phyloP scores from a whole-genome alignment of 2,329 filamentous ascomycete genomes.

The Hortaea sp. region DNA sequence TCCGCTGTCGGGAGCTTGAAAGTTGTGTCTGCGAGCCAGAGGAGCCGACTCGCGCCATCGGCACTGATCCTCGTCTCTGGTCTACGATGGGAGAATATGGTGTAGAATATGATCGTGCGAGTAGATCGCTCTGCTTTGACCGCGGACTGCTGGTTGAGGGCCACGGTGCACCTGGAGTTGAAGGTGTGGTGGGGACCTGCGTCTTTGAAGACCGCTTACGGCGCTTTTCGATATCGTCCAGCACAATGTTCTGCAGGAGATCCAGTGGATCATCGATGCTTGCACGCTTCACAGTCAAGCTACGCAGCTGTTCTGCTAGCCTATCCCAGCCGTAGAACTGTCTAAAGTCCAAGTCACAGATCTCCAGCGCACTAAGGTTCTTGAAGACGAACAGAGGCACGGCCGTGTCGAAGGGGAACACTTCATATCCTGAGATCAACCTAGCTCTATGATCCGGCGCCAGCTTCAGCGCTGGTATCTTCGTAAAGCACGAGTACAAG shows the following conservation, averaged over 20 bases:
- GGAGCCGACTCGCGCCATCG: slow-evolving; percentile 51
- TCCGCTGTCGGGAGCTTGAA: slow-evolving; percentile 47
- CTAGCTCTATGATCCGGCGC: slow-evolving; percentile 88
- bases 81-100: slow-evolving; percentile 53
- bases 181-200: slow-evolving; percentile 62
- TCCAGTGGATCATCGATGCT: slow-evolving; percentile 83
- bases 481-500: slow-evolving; percentile 95
- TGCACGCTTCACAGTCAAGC: slow-evolving; percentile 77
- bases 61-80: slow-evolving; percentile 38
- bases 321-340: slow-evolving; percentile 97
- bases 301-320: slow-evolving; percentile 81
- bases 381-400: slow-evolving; percentile 97
- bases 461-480: slow-evolving; percentile 83
- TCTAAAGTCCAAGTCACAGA: slow-evolving; percentile 90
- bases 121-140: slow-evolving; percentile 50
- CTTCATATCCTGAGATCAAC: slow-evolving; percentile 86
- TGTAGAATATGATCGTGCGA: slow-evolving; percentile 58
- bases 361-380: slow-evolving; percentile 85
- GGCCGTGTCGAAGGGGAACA: slow-evolving; percentile 91
- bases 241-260: slow-evolving; percentile 80
- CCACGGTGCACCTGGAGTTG: slow-evolving; percentile 49
- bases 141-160: slow-evolving; percentile 39
- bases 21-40: slow-evolving; percentile 27
- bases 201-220: slow-evolving; percentile 68
- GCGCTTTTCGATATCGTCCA: slow-evolving; percentile 93